Base-by-base conservation (phyloP, 345 rosid genomes). In the Sonneratia caseolaris region DNA sequence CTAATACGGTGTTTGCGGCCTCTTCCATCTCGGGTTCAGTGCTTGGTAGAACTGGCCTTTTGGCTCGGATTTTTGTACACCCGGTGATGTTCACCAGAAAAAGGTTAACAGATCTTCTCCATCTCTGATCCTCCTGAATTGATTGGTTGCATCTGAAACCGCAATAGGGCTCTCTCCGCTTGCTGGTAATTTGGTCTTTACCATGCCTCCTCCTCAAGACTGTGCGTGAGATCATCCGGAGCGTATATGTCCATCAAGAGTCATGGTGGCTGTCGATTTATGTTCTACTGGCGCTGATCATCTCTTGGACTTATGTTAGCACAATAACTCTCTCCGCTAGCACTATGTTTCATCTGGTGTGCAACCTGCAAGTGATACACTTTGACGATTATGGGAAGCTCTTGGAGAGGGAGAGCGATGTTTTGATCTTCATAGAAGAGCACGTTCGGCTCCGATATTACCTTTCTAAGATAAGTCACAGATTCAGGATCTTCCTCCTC, bases 381-480 rank as follows among this genome's bases (percentile, higher is more conserved):
- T 88, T 91, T 69, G 89, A 89, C 27, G 95, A 90, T 75, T 90
- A 90, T 27, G 84, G 85, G 3, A 87, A 86, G 86, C 85, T 87
- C 53, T 69, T 90, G 80, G 89, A 86, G 59, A 85, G 80, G 53
- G 98, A 90, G 38, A 81, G 83, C 18, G 92, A 89, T 70, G 88
- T 93, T 76, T 68, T 82, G 62, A 66, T 83, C 70, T 83, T 87
- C 65, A 88, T 89, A 38, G 84, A 88, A 55, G 96, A 91, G 77
- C 98, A 93, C 75, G 80, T 81, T 61, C 94, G 88, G 64, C 82
- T 93, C 13, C 84, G 96, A 0, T 73, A 86, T 79, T 79, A 93
- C 74, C 94, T 91, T 18, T 91, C 97, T 57, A 93, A 93, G 81
- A 93, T 93, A 77, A 93, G 98, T 84, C 98, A 93, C 78, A 87